Conservation (phyloP, 768 basidiomycete genomes). For the Boletus sp. region DNA sequence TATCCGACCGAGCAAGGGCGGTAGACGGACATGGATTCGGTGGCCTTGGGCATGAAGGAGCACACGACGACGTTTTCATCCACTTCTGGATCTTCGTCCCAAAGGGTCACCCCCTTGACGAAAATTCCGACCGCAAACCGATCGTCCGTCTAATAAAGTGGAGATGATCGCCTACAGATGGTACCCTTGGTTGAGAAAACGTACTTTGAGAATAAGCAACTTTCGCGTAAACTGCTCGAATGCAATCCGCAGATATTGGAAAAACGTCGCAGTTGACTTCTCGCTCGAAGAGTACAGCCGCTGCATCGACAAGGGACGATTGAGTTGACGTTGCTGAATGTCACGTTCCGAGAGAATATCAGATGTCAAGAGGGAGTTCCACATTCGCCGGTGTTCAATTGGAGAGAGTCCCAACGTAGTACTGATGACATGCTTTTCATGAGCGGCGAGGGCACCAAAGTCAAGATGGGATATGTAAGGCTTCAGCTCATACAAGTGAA, state of each 20-base stretch:
- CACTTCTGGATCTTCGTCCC: constrained; percentile 59
- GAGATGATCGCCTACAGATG: neutral
- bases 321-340: constrained; percentile 49
- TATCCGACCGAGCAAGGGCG: constrained; percentile 53
- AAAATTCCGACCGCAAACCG: constrained; percentile 64
- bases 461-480: constrained; percentile 53
- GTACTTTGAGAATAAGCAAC: constrained; percentile 56
- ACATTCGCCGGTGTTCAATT: constrained; percentile 48
- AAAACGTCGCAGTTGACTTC: constrained; percentile 56
- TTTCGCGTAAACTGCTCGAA: constrained; percentile 58
- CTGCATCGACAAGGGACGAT: constrained; percentile 55
- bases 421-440: constrained; percentile 54
- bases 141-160: constrained; percentile 48
- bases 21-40: constrained; percentile 46
- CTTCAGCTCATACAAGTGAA: constrained; percentile 40
- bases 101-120: constrained; percentile 55
- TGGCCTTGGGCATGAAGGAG: constrained; percentile 57
- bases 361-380: constrained; percentile 64
- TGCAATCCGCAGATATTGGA: constrained; percentile 57
- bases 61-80: constrained; percentile 60
- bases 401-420: constrained; percentile 39
- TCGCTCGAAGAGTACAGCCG: constrained; percentile 56
- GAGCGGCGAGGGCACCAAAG: constrained; percentile 51
- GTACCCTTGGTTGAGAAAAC: neutral
- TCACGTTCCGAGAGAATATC: constrained; percentile 54